Conservation (phyloP, 2,329 filamentous ascomycete species). For the Colletotrichum tanaceti region DNA sequence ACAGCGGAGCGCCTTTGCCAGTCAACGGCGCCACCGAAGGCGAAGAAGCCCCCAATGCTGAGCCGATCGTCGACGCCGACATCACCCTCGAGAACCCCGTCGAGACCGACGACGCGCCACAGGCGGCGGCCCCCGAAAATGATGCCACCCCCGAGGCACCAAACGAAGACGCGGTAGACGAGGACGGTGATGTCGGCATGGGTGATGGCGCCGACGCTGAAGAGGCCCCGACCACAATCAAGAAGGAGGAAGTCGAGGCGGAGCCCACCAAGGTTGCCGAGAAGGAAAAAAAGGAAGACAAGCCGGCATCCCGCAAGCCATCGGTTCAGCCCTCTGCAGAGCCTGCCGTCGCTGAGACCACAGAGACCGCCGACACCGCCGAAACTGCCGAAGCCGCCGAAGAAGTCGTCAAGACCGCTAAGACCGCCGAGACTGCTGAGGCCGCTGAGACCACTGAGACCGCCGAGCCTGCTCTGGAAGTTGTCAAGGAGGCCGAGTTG, state of each 20-base stretch:
- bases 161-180: constrained; percentile 53
- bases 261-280: constrained; percentile 48
- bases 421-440: constrained; percentile 42
- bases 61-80: constrained; percentile 43
- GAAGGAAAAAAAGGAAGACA: constrained; percentile 42
- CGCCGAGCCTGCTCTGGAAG: constrained; percentile 30
- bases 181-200: constrained; percentile 66
- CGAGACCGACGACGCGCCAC: constrained; percentile 42
- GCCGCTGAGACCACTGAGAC: constrained; percentile 40
- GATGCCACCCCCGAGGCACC: constrained; percentile 25
- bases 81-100: constrained; percentile 51
- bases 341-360: constrained; percentile 40
- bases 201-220: constrained; percentile 51
- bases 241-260: constrained; percentile 54
- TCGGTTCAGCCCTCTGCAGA: constrained; percentile 26
- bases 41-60: constrained; percentile 45
- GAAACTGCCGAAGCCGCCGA: constrained; percentile 42
- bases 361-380: constrained; percentile 38
- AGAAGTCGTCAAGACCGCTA: too few relatives aligned
- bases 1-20: constrained; percentile 54
- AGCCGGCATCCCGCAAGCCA: constrained; percentile 37
- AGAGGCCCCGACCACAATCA: constrained; percentile 50
- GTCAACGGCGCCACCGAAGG: constrained; percentile 50
- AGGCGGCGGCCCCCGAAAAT: constrained; percentile 33
- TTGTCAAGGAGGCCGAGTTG: constrained; percentile 33